Conservation (phyloP, 1,284 basidiomycete species). For the Fomes fomentarius region DNA sequence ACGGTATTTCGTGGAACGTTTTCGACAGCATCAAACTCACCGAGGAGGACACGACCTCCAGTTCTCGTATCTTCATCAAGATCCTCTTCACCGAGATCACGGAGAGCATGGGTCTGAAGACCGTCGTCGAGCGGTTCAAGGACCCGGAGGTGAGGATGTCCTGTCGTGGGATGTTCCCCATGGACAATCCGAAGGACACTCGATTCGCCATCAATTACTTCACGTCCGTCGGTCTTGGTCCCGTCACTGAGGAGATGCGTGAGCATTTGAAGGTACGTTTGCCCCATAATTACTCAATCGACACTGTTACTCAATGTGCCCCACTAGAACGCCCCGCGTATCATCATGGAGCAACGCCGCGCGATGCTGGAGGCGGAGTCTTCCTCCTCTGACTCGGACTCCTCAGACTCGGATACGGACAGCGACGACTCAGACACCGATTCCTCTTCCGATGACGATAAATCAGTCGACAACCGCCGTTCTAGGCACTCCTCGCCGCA, state of each 20-base stretch:
- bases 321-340: constrained; percentile 80
- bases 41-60: constrained; percentile 97
- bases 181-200: constrained; percentile 95
- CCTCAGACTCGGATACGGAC: constrained; percentile 40
- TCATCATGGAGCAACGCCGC: constrained; percentile 92
- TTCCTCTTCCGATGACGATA: constrained; percentile 28
- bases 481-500: constrained; percentile 34
- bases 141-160: constrained; percentile 80
- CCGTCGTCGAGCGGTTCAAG: constrained; percentile 83
- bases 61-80: constrained; percentile 97
- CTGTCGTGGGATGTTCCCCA: constrained; percentile 90
- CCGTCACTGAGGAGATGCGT: constrained; percentile 94
- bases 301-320: not conserved
- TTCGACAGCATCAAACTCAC: constrained; percentile 90
- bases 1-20: constrained; percentile 89
- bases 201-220: constrained; percentile 99
- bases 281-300: constrained; percentile 3
- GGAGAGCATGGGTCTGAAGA: constrained; percentile 90
- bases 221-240: constrained; percentile 91
- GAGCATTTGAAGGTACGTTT: constrained; percentile 85
- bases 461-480: constrained; percentile 33
- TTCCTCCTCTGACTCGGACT: constrained; percentile 58
- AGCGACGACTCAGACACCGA: constrained; percentile 43
- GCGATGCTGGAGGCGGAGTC: constrained; percentile 79
- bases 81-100: constrained; percentile 95